Conservation (phyloP, 768 basidiomycete genomes). For the Crassisporium funariophilum region DNA sequence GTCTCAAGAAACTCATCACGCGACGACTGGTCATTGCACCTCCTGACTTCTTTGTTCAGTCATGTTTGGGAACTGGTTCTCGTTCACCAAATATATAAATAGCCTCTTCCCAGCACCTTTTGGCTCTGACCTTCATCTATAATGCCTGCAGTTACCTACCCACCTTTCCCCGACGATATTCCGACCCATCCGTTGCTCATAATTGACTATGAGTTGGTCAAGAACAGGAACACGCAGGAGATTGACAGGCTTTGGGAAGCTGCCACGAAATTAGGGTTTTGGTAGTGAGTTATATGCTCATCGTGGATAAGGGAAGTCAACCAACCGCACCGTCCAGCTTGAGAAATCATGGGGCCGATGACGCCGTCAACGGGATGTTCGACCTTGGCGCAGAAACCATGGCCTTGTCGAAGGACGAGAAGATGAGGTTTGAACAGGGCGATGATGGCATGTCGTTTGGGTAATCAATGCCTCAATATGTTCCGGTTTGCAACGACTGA, state of each 20-base stretch:
- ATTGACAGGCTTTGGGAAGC: constrained; percentile 57
- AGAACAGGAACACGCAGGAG: constrained; percentile 42
- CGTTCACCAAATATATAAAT: not conserved
- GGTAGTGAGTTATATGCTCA: constrained; percentile 51
- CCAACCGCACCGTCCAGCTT: no score
- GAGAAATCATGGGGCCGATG: constrained; percentile 57
- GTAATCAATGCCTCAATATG: constrained; percentile 19
- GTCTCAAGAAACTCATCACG: no score
- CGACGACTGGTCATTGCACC: no score
- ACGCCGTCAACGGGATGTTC: constrained; percentile 53
- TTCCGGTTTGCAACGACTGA: not conserved
- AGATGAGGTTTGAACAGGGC: constrained; percentile 60
- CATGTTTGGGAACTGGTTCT: no score
- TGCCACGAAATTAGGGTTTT: constrained; percentile 62
- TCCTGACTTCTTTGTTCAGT: no score
- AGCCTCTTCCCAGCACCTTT: not conserved
- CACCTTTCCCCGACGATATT: constrained; percentile 53
- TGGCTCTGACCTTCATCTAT: not conserved
- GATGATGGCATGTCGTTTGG: constrained; percentile 44
- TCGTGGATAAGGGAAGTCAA: constrained; percentile 6
- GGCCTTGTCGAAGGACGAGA: constrained; percentile 54
- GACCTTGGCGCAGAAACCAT: constrained; percentile 57
- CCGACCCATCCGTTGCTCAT: constrained; percentile 57
- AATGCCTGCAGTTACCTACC: constrained; percentile 24
- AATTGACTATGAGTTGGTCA: constrained; percentile 54